These are phyloP conservation scores for Eucalyptus albens DNA, from an alignment of 345 rosid species.

Conservation along the genomic window DNA sequence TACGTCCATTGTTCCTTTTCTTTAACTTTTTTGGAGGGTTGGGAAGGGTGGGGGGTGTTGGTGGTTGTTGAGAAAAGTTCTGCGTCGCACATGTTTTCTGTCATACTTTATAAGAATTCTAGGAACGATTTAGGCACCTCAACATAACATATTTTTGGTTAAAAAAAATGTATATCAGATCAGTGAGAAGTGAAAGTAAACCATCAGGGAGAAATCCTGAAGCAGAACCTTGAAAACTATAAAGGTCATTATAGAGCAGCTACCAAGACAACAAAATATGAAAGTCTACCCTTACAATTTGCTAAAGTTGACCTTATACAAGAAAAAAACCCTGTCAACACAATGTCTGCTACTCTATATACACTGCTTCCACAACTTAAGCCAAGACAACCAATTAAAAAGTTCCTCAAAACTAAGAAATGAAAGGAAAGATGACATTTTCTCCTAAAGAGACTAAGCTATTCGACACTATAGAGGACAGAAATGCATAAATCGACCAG, in stretches of 20 bases:
- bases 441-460: neutral
- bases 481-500: neutral
- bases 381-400: neutral
- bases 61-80: neutral
- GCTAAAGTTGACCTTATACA: neutral
- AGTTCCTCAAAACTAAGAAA: neutral
- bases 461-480: neutral
- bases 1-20: neutral
- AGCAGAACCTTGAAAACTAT: neutral
- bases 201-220: neutral
- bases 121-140: neutral
- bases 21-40: too few relatives aligned
- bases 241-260: neutral
- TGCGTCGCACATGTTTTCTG: neutral
- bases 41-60: neutral
- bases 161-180: neutral
- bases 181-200: neutral
- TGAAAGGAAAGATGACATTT: neutral
- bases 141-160: neutral
- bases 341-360: neutral
- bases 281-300: neutral
- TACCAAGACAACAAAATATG: neutral
- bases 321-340: neutral
- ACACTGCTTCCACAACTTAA: neutral
- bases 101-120: neutral